Percentiles rank a stretch among this genome's conserved stretches.
Conservation (phyloP, 148 eudicot species). For the Rhododendron vialii region DNA sequence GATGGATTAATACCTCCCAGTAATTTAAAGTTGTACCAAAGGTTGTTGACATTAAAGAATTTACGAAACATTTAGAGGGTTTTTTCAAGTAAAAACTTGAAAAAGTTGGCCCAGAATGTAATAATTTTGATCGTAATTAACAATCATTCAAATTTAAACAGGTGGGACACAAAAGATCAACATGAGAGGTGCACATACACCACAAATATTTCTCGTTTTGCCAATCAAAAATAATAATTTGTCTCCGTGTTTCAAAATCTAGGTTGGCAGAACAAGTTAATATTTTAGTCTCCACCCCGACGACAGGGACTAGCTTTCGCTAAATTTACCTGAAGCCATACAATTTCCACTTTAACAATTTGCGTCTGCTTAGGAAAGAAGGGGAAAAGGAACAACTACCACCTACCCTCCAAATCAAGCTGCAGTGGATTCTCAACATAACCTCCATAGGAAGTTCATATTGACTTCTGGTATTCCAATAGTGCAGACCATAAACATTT, state of each 20-base stretch:
- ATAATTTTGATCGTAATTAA: neutral
- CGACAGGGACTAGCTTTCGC: neutral
- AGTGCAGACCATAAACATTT: neutral
- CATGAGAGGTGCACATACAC: neutral
- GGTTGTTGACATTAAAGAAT: neutral
- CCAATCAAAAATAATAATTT: too few species aligned
- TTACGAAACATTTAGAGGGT: neutral
- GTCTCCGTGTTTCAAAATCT: neutral
- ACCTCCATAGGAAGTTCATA: neutral
- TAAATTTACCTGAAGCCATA: neutral
- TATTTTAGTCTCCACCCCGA: too few species aligned
- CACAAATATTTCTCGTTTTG: neutral
- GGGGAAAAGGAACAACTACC: neutral
- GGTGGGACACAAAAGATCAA: neutral
- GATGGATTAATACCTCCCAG: neutral
- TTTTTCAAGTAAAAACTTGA: neutral
- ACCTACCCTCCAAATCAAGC: neutral
- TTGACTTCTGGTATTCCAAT: neutral
- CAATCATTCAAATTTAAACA: neutral
- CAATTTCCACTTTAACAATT: neutral
- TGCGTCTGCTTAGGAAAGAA: neutral
- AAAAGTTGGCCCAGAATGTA: too few species aligned
- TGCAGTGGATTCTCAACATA: neutral
- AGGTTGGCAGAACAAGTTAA: neutral
- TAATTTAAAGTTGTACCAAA: neutral